Base-by-base conservation (phyloP, 208 protist species). In the Leishmania gerbilli region DNA sequence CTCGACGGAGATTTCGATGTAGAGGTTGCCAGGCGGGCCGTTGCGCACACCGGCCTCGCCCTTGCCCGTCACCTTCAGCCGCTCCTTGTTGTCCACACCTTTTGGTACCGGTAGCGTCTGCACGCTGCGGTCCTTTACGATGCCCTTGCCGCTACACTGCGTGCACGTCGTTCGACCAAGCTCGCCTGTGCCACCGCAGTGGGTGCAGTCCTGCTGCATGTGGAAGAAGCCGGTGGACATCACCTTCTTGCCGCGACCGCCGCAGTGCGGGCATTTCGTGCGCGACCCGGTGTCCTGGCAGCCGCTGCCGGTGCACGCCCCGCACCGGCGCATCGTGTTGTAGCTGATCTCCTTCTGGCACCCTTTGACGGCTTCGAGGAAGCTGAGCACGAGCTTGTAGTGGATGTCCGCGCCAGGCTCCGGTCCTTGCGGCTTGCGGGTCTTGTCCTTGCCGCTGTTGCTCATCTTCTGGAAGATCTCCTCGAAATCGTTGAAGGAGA, bases 211-310 rank as follows among this genome's bases (percentile, higher is more conserved):
- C 81, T 98, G 92, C 84, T 98, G 92, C 91, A 98, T 95, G 84
- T 97, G 94, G 71, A 97, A 98, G 86, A 97, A 98, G 55, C 95
- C 95, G 8, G 93, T 97, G 55, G 91, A 95, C 92, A 97, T 97
- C 49, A 97, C 92, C 84, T 95, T 95, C 89, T 97, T 97, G 17
- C 95, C 95, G 1, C 92, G 87, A 3, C 95, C 95, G 13, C 93
- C 91, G 86, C 95, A 98, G 79, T 95, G 90, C 42, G 93, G 86
- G 81, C 95, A 98, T 85, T 96, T 97, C 31, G 86, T 84, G 80
- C 88, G 88, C 9, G 91, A 89, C 37, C 90, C 90, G 0, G 90
- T 91, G 83, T 96, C 93, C 87, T 96, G 91, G 71, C 85, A 95
- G 45, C 93, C 93, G 77, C 91, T 96, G 58, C 95, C 95, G 8